These are phyloP conservation scores for Xylaria sp. DNA, from an alignment of 2,329 filamentous ascomycete genomes.

Conservation along the genomic window DNA sequence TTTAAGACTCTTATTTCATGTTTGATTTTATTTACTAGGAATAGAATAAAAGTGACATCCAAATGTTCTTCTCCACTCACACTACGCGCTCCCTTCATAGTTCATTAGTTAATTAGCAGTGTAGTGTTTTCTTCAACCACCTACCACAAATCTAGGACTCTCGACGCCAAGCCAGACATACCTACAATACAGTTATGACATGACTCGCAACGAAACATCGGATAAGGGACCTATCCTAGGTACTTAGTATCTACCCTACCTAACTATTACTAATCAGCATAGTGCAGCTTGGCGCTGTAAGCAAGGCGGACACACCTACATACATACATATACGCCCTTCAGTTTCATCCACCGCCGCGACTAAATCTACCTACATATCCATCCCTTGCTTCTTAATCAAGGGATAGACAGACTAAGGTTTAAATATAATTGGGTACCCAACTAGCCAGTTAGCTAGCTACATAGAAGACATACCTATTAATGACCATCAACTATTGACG, in stretches of 20 bases:
- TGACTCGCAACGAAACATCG: not conserved
- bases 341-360: not conserved
- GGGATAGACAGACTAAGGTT: not conserved
- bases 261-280: not conserved
- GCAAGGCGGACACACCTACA: not conserved
- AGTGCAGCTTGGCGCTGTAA: not conserved
- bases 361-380: not conserved
- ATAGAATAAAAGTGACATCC: not conserved
- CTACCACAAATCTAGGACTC: not conserved
- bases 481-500: too few species aligned
- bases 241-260: not conserved
- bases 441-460: too few species aligned
- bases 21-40: not conserved
- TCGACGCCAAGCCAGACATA: not conserved
- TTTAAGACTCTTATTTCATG: not conserved
- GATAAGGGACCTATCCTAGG: not conserved
- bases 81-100: not conserved
- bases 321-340: not conserved
- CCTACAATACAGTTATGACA: not conserved
- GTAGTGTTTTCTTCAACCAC: not conserved
- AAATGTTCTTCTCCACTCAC: constrained; percentile 2
- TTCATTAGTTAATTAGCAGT: too few species aligned
- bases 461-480: not conserved
- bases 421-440: not conserved
- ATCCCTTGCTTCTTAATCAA: not conserved